phyloP scores from a whole-genome alignment of 495 filamentous ascomycete species.

The Penicillium atrosanguineum region DNA sequence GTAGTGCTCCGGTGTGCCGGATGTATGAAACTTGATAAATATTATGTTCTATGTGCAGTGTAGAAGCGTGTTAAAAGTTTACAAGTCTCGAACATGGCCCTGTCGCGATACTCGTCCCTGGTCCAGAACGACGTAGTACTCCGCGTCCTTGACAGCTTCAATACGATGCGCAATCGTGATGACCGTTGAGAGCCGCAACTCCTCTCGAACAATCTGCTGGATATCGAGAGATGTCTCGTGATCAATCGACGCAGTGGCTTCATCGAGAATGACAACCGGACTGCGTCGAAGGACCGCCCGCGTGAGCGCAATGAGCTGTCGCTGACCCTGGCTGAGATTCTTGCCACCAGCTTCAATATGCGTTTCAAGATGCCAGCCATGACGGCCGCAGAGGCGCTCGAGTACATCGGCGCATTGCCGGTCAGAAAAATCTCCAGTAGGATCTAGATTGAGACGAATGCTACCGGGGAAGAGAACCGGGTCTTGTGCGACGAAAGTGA shows the following conservation, averaged over 20 bases:
- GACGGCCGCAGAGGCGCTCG: slow-evolving; percentile 46
- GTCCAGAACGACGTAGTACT: slow-evolving; percentile 69
- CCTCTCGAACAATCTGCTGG: slow-evolving; percentile 71
- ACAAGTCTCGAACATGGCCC: slow-evolving; percentile 33
- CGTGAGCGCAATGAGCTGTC: slow-evolving; percentile 60
- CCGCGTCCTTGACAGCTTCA: slow-evolving; percentile 75
- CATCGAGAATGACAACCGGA: slow-evolving; percentile 64
- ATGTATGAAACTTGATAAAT: background rate
- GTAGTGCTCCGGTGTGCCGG: background rate
- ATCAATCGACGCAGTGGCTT: slow-evolving; percentile 87
- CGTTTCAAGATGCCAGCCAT: slow-evolving; percentile 54
- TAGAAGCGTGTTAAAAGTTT: background rate
- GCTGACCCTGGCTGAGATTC: slow-evolving; percentile 60
- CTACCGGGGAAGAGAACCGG: slow-evolving; percentile 62
- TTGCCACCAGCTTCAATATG: slow-evolving; percentile 56
- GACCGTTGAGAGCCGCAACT: slow-evolving; percentile 74
- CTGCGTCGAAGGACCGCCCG: slow-evolving; percentile 57
- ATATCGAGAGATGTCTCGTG: slow-evolving; percentile 72
- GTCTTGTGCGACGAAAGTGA: slow-evolving; percentile 65
- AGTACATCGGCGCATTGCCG: slow-evolving; percentile 51
- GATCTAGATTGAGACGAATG: slow-evolving; percentile 59
- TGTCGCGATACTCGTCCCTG: slow-evolving; percentile 52
- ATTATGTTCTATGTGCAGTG: background rate
- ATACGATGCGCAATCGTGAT: slow-evolving; percentile 84
- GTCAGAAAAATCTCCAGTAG: slow-evolving; percentile 45